Conservation (phyloP, 1,284 basidiomycete genomes). For the Sphagnurus paluster region DNA sequence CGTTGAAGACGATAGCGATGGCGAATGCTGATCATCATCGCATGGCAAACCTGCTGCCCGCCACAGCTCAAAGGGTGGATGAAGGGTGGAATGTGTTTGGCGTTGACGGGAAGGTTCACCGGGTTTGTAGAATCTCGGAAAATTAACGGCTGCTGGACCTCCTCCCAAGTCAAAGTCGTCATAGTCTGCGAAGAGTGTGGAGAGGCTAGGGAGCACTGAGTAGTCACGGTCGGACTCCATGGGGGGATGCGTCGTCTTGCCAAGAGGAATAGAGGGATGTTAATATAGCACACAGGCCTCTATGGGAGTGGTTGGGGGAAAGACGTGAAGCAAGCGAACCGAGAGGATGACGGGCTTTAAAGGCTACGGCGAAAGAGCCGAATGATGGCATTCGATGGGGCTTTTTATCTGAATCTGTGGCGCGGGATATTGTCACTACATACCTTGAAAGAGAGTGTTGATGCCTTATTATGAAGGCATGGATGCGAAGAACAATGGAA, state of each 20-base stretch:
- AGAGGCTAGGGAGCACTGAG: slow-evolving; percentile 2
- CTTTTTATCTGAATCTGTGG: slow-evolving; percentile 21
- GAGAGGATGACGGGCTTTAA: slow-evolving; percentile 1
- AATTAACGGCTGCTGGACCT: slow-evolving; percentile 15
- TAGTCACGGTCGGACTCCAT: slow-evolving; percentile 7
- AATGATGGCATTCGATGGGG: slow-evolving; percentile 15
- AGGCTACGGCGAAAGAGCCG: slow-evolving; percentile 7
- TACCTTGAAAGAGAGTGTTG: slow-evolving; percentile 18
- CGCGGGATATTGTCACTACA: slow-evolving; percentile 22
- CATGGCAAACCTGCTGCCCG: neutral
- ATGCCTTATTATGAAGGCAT: slow-evolving; percentile 20
- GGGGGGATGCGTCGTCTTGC: neutral
- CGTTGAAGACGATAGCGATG: neutral
- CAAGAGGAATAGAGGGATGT: neutral
- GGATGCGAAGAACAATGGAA: slow-evolving; percentile 27
- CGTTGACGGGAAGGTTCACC: slow-evolving; percentile 17
- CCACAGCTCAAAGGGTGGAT: slow-evolving; percentile 15
- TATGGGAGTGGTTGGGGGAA: neutral
- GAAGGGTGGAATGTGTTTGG: slow-evolving; percentile 16
- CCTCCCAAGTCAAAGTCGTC: slow-evolving; percentile 7
- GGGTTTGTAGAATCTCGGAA: slow-evolving; percentile 17
- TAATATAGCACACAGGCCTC: neutral
- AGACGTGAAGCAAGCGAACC: slow-evolving; percentile 1
- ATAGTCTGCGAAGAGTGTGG: slow-evolving; percentile 7
- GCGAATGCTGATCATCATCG: neutral